These are phyloP conservation scores for Sphaerostilbella broomeana DNA, from an alignment of 2,329 filamentous ascomycete genomes.

Conservation along the genomic window DNA sequence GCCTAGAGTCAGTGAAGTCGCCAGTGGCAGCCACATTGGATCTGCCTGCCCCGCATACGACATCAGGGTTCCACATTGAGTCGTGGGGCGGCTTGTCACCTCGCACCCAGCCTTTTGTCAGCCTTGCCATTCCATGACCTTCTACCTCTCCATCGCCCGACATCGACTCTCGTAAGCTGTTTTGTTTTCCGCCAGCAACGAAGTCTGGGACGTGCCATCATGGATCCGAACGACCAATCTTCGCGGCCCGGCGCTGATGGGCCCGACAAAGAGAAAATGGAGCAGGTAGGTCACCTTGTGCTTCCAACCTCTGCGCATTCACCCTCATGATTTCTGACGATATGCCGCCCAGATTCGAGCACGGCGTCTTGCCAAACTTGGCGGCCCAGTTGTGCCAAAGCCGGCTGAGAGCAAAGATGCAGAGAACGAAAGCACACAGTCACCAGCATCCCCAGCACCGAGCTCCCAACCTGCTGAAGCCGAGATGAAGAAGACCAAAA, in stretches of 20 bases:
- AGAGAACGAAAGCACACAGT: slow-evolving; percentile 22
- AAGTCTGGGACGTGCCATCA: slow-evolving; percentile 15
- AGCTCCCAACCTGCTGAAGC: slow-evolving; percentile 22
- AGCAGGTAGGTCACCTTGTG: slow-evolving; percentile 36
- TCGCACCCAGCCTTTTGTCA: slow-evolving; percentile 12
- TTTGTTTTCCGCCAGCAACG: not conserved
- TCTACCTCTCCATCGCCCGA: slow-evolving; percentile 6
- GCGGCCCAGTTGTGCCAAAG: slow-evolving; percentile 29
- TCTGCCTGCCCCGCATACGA: slow-evolving; percentile 10
- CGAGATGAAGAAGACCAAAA: slow-evolving; percentile 21
- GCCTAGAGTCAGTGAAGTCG: too few relatives aligned
- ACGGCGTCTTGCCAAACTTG: slow-evolving; percentile 45
- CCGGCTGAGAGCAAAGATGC: slow-evolving; percentile 26
- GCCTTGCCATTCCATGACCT: slow-evolving; percentile 14
- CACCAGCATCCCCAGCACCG: slow-evolving; percentile 23
- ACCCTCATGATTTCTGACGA: slow-evolving; percentile 8
- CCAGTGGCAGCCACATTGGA: slow-evolving; percentile 3
- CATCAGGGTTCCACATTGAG: slow-evolving; percentile 9
- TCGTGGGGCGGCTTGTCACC: slow-evolving; percentile 2
- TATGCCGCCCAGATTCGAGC: slow-evolving; percentile 36
- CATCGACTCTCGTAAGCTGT: slow-evolving; percentile 4
- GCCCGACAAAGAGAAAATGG: slow-evolving; percentile 54
- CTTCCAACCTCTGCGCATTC: slow-evolving; percentile 5
- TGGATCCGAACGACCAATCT: slow-evolving; percentile 43
- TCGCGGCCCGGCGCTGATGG: slow-evolving; percentile 40